A percentile compares a stretch with the other conserved stretches of the same genome.
Evolutionary conservation across 768 basidiomycete species (phyloP).

Genomic region (Suillus americanus): DNA sequence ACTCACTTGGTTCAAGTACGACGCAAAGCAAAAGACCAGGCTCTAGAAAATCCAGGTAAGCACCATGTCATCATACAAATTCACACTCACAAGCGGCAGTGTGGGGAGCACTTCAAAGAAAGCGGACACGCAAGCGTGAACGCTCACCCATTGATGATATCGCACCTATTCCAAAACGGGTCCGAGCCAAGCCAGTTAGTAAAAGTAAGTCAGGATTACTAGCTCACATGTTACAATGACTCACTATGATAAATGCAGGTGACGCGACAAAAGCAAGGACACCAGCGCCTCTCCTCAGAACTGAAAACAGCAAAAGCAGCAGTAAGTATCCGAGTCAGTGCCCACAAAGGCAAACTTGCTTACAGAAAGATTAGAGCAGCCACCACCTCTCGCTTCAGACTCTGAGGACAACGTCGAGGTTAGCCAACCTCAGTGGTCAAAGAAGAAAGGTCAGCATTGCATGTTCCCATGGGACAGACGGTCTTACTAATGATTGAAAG

Average conservation of each 20-base stretch:
- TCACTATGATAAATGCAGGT: background rate
- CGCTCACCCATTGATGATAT: background rate
- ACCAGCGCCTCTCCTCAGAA: background rate
- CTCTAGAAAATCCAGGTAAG: background rate
- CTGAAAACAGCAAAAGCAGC: background rate
- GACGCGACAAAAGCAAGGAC: background rate
- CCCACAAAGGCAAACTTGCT: background rate
- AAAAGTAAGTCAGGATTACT: background rate
- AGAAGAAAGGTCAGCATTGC: background rate
- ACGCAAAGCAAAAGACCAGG: too few relatives aligned
- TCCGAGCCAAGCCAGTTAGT: background rate
- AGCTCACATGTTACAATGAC: background rate
- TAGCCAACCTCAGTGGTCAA: background rate
- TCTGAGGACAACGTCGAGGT: background rate
- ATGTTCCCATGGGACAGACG: background rate
- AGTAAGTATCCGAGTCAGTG: background rate
- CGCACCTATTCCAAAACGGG: too few relatives aligned
- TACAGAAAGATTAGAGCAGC: background rate
- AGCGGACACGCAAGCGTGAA: background rate
- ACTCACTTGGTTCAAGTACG: background rate
- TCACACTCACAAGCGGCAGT: background rate
- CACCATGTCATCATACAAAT: background rate
- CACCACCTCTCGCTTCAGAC: background rate
- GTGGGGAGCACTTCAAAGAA: background rate
- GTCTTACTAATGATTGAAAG: background rate